These are phyloP conservation scores for Aureobasidium sp. DNA, from an alignment of 2,329 filamentous ascomycete genomes.

Conservation along the genomic window DNA sequence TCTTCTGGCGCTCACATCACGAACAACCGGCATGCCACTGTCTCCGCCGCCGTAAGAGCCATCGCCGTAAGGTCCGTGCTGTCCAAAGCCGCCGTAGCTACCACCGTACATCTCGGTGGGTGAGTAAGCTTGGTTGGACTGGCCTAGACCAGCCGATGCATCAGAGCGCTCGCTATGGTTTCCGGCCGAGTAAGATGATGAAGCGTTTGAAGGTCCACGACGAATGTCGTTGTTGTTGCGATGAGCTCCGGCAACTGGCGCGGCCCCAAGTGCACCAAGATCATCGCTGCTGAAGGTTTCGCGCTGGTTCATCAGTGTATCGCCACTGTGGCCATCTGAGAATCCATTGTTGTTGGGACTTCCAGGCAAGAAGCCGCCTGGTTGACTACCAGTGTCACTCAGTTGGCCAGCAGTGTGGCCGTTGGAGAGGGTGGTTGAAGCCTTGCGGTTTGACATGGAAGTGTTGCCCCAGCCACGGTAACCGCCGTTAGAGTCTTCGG, in stretches of 20 bases:
- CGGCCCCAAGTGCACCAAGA: slow-evolving; percentile 68
- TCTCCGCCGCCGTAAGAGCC: slow-evolving; percentile 50
- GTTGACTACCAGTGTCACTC: slow-evolving; percentile 61
- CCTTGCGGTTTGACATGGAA: slow-evolving; percentile 62
- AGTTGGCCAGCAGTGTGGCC: slow-evolving; percentile 46
- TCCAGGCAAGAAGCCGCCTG: slow-evolving; percentile 42
- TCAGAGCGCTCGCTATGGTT: slow-evolving; percentile 59
- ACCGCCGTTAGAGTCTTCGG: slow-evolving; percentile 66
- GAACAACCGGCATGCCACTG: slow-evolving; percentile 68
- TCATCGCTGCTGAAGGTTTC: slow-evolving; percentile 65
- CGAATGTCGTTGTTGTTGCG: slow-evolving; percentile 67
- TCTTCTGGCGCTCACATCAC: slow-evolving; percentile 83
- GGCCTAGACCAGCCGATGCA: slow-evolving; percentile 20
- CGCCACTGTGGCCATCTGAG: slow-evolving; percentile 64
- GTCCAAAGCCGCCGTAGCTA: slow-evolving; percentile 46
- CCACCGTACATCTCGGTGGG: slow-evolving; percentile 27
- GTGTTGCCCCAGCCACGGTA: slow-evolving; percentile 95
- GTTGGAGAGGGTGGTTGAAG: slow-evolving; percentile 82
- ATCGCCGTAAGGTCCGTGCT: slow-evolving; percentile 49
- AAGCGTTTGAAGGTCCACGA: slow-evolving; percentile 89
- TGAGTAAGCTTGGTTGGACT: slow-evolving; percentile 33
- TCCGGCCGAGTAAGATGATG: slow-evolving; percentile 84
- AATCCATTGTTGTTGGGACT: slow-evolving; percentile 38
- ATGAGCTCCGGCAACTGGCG: slow-evolving; percentile 58
- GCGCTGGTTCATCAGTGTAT: slow-evolving; percentile 51